Evolutionary conservation across 2,329 filamentous ascomycete species (phyloP), one percentile per base, ranked within the genome.

Genomic region (Dissoconium aciculare): DNA sequence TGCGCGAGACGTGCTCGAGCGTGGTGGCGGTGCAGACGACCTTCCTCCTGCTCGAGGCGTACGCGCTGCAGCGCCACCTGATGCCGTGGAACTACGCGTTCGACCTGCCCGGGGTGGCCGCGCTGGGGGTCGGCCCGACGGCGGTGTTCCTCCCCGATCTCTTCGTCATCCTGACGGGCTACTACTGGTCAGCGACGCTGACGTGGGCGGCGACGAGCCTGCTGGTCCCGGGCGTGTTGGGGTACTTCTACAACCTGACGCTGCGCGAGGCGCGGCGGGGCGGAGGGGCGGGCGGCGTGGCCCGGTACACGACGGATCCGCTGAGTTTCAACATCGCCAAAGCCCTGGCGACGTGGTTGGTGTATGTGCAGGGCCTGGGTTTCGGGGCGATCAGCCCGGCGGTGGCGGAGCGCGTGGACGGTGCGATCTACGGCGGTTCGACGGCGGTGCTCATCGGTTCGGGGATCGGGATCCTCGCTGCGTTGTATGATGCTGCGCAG

Each of bases 211-310:
- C 43, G 23, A 89, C 83, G 6, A 78, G 71, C 50, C 55, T 81
- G 32, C 47, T 80, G 26, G 42, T 87, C 15, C 87, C 87, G 2
- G 61, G 75, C 29, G 39, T 79, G 17, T 64, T 74, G 25, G 82
- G 80, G 15, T 95, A 89, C 62, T 92, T 94, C 54, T 78, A 92
- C 69, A 95, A 95, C 57, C 57, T 94, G 48, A 81, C 75, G 23
- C 58, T 69, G 31, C 64, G 67, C 25, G 60, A 64, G 13, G 60
- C 64, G 28, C 67, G 63, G 53, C 50, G 49, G 48, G 47, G 50
- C 8, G 40, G 41, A 6, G 26, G 29, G 11, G 35, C 34, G 3
- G 54, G 55, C 11, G 46, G 50, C 3, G 54, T 53, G 31, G 47
- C 53, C 12, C 67, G 71, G 40, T 74, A 76, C 41, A 60, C 65